Evolutionary conservation across 805 yeast genomes (phyloP).

Genomic region (Candida tallmaniae): DNA sequence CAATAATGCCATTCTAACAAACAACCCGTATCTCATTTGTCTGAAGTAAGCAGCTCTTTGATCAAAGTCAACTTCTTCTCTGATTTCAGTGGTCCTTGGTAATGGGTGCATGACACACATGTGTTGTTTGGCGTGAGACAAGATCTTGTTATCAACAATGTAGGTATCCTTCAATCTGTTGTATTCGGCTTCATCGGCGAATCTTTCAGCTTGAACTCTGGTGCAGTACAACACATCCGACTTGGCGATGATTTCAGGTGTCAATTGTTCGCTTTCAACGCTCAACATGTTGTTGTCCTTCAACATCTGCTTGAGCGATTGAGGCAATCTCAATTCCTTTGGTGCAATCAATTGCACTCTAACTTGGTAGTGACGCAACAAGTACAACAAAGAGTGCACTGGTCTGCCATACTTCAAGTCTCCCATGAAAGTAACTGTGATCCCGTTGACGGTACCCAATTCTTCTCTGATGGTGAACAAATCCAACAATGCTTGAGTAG

Average conservation of each 20-base stretch:
- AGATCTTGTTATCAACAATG: constrained; percentile 86
- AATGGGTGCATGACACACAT: constrained; percentile 99
- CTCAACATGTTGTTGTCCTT: constrained; percentile 62
- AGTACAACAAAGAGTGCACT: constrained; percentile 90
- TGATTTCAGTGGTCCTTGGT: constrained; percentile 94
- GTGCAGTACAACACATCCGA: constrained; percentile 97
- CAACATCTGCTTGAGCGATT: constrained; percentile 63
- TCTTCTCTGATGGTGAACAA: constrained; percentile 98
- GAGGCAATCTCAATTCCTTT: constrained; percentile 79
- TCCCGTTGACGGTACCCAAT: constrained; percentile 96
- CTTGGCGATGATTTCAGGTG: constrained; percentile 79
- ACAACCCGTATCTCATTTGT: constrained; percentile 98
- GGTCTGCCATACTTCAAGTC: constrained; percentile 98
- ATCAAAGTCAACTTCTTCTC: constrained; percentile 98
- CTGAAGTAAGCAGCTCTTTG: constrained; percentile 99
- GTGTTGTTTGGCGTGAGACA: constrained; percentile 91
- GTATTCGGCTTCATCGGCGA: constrained; percentile 68
- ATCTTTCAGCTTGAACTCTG: constrained; percentile 97
- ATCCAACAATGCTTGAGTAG: constrained; percentile 97
- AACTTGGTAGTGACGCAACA: constrained; percentile 89
- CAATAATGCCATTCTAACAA: constrained; percentile 96
- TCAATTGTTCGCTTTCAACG: constrained; percentile 68
- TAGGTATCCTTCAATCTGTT: constrained; percentile 86
- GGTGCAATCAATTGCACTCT: constrained; percentile 91
- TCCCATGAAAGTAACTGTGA: constrained; percentile 98